These are phyloP conservation scores for Aspergillus sp. DNA, from an alignment of 2,329 filamentous ascomycete genomes.

Conservation along the genomic window DNA sequence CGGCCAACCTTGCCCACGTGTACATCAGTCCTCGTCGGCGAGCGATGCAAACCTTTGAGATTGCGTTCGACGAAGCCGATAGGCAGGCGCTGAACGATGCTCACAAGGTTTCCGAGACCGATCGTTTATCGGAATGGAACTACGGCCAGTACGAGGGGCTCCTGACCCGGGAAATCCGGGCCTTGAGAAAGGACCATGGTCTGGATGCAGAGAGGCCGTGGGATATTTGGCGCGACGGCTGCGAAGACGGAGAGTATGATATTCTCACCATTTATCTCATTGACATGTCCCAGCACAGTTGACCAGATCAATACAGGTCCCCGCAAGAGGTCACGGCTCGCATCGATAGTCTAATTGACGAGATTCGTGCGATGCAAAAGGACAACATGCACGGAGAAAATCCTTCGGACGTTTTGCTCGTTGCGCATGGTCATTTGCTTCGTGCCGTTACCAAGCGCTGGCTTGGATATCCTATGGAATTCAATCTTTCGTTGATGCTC, in stretches of 20 bases:
- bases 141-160: constrained; percentile 65
- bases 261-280: neutral
- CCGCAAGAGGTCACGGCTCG: constrained; percentile 40
- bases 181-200: constrained; percentile 46
- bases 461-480: constrained; percentile 44
- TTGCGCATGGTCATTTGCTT: constrained; percentile 48
- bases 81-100: constrained; percentile 20
- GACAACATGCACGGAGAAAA: constrained; percentile 42
- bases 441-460: constrained; percentile 50
- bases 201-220: constrained; percentile 51
- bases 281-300: neutral
- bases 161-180: constrained; percentile 51
- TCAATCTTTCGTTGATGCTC: constrained; percentile 44
- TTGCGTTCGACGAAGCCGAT: constrained; percentile 39
- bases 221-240: constrained; percentile 61
- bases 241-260: constrained; percentile 55
- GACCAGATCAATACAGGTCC: constrained; percentile 21
- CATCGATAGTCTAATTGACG: constrained; percentile 43
- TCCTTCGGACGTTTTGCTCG: constrained; percentile 38
- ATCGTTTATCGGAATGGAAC: constrained; percentile 59
- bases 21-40: constrained; percentile 53
- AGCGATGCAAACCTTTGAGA: constrained; percentile 50
- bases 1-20: constrained; percentile 47
- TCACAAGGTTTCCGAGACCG: constrained; percentile 48
- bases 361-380: constrained; percentile 42